Evolutionary conservation across 2,329 filamentous ascomycete species (phyloP).

Genomic region (Penicillium brevicompactum): DNA sequence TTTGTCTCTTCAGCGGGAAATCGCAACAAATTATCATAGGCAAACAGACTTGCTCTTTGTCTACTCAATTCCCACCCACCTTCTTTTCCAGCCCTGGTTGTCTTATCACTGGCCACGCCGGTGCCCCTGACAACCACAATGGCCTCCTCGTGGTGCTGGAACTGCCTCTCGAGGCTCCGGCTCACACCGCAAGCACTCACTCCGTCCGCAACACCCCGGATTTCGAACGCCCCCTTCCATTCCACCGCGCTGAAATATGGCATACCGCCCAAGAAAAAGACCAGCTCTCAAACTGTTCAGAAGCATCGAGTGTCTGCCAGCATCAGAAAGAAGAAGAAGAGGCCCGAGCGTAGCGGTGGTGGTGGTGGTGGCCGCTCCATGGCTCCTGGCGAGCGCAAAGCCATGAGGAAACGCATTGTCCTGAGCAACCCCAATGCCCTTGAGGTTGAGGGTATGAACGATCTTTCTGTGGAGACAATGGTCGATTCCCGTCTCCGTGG

Average conservation of each 20-base stretch:
- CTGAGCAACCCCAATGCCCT: constrained; percentile 94
- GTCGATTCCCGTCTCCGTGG: constrained; percentile 60
- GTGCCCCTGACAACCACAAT: constrained; percentile 45
- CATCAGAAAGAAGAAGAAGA: constrained; percentile 50
- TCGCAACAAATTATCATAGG: constrained; percentile 28
- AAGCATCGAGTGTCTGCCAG: constrained; percentile 44
- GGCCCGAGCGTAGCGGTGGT: constrained; percentile 51
- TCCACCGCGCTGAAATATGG: constrained; percentile 44
- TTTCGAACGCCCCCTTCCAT: constrained; percentile 48
- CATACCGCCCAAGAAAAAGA: constrained; percentile 54
- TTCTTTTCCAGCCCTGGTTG: constrained; percentile 26
- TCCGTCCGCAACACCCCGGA: constrained; percentile 48
- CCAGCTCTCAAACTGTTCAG: constrained; percentile 24
- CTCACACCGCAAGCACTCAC: constrained; percentile 42
- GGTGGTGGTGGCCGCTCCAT: constrained; percentile 41
- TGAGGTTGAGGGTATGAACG: constrained; percentile 68
- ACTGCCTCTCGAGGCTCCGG: constrained; percentile 56
- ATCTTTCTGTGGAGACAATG: constrained; percentile 60
- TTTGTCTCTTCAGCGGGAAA: constrained; percentile 25
- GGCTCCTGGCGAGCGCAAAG: constrained; percentile 78
- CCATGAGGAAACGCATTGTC: constrained; percentile 82
- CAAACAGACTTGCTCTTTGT: constrained; percentile 10
- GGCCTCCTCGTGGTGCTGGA: constrained; percentile 62
- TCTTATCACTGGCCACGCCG: constrained; percentile 35
- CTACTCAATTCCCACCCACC: constrained; percentile 19